These are phyloP conservation scores for Claviceps sp. DNA, from an alignment of 2,329 filamentous ascomycete species.

Conservation along the genomic window DNA sequence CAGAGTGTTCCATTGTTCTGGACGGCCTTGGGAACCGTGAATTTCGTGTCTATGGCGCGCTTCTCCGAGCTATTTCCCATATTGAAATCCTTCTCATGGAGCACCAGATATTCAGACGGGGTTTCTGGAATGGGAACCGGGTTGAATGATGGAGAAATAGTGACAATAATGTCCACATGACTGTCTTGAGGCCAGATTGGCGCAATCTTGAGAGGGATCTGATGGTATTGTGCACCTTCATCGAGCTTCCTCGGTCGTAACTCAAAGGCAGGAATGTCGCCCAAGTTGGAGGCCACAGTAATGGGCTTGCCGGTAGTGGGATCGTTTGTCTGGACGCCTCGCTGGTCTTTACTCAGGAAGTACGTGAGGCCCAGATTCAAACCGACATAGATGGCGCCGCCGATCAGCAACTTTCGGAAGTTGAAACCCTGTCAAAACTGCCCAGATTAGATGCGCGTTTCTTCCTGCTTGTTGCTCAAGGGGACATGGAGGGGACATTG, in stretches of 20 bases:
- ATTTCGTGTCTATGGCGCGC: conserved; percentile 62
- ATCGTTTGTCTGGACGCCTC: conserved; percentile 34
- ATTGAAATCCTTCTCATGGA: conserved; percentile 69
- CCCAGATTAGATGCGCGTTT: not conserved
- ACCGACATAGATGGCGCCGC: conserved; percentile 42
- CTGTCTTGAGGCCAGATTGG: conserved; percentile 81
- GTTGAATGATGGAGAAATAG: conserved; percentile 63
- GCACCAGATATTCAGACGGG: conserved; percentile 54
- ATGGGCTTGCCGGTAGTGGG: conserved; percentile 36
- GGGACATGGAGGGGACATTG: not conserved
- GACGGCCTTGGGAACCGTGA: conserved; percentile 63
- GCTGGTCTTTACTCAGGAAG: conserved; percentile 33
- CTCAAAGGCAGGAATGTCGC: conserved; percentile 49
- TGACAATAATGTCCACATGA: conserved; percentile 69
- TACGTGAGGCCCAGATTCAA: conserved; percentile 46
- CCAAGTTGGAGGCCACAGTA: conserved; percentile 39
- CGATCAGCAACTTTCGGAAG: conserved; percentile 35
- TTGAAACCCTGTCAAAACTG: conserved; percentile 18
- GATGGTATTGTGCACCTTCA: conserved; percentile 49
- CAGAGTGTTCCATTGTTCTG: conserved; percentile 90
- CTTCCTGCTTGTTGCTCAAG: not conserved
- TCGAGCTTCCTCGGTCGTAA: conserved; percentile 48
- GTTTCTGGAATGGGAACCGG: conserved; percentile 54
- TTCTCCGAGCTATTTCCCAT: conserved; percentile 69
- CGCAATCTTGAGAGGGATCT: conserved; percentile 56